Percentiles rank a stretch among this genome's conserved stretches.
phyloP scores from a whole-genome alignment of 306 rosid species.

The Pyrus betulifolia region DNA sequence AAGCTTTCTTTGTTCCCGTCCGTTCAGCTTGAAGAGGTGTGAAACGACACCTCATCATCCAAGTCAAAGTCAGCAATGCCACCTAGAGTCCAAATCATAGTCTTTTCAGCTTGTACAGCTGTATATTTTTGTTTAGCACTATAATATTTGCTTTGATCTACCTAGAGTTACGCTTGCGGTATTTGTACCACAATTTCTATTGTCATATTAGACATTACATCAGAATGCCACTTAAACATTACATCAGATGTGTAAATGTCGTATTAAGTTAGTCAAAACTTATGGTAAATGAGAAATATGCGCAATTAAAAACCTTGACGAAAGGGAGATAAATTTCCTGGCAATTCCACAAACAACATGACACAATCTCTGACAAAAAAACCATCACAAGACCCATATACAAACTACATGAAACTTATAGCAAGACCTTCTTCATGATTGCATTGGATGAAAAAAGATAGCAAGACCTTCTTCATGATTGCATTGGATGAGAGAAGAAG shows the following conservation, averaged over 20 bases:
- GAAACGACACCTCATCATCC: no score
- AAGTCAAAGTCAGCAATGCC: no score
- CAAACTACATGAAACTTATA: slow-evolving; percentile 3
- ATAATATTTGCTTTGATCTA: no score
- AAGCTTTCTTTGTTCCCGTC: no score
- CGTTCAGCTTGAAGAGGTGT: no score
- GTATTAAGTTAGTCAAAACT: neutral
- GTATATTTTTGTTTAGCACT: no score
- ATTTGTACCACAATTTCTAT: no score
- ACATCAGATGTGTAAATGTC: neutral
- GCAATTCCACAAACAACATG: neutral
- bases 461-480: neutral
- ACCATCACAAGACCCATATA: slow-evolving; percentile 12
- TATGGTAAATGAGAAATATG: neutral
- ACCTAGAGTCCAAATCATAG: no score
- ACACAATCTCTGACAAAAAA: neutral
- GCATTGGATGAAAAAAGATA: neutral
- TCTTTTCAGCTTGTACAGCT: no score
- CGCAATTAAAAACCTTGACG: neutral
- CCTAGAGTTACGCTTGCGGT: no score
- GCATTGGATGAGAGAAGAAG: neutral
- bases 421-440: neutral
- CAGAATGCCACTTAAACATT: accelerated
- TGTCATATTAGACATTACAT: no score
- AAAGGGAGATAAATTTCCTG: neutral